Conservation (phyloP, 2,329 filamentous ascomycete species). For the Cladosporium sp. region DNA sequence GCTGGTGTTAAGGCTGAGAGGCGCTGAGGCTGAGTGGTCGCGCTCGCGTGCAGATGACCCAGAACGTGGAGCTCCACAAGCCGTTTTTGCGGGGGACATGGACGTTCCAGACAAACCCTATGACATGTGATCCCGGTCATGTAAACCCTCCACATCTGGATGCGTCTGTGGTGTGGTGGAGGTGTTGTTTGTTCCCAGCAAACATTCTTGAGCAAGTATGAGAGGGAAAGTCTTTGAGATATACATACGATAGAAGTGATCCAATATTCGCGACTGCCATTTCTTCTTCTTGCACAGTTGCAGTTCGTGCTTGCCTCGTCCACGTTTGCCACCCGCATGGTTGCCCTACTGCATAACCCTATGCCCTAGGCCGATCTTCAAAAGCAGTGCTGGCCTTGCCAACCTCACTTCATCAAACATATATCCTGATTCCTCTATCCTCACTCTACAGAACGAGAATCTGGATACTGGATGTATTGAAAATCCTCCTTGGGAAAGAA, state of each 20-base stretch:
- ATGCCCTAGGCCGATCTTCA: conserved; percentile 13
- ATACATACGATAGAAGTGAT: not conserved
- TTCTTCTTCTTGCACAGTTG: not conserved
- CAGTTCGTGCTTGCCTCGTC: not conserved
- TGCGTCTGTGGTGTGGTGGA: not conserved
- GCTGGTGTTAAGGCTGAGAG: not conserved
- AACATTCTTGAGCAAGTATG: not conserved
- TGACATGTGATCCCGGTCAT: not conserved
- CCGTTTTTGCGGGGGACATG: no score
- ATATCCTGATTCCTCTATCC: not conserved
- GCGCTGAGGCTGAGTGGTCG: conserved; percentile 7
- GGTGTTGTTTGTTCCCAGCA: not conserved
- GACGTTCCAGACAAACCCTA: no score
- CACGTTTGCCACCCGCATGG: not conserved
- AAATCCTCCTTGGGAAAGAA: not conserved
- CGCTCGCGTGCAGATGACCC: not conserved
- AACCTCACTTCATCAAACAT: not conserved
- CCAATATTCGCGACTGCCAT: not conserved
- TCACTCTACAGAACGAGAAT: not conserved
- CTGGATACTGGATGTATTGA: no score
- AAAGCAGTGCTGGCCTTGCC: not conserved
- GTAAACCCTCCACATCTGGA: not conserved
- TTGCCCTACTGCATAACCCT: conserved; percentile 7
- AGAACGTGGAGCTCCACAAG: no score
- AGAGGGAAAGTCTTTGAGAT: not conserved